These are phyloP conservation scores for Talaromyces sp. DNA, from an alignment of 2,329 filamentous ascomycete genomes.

Conservation along the genomic window DNA sequence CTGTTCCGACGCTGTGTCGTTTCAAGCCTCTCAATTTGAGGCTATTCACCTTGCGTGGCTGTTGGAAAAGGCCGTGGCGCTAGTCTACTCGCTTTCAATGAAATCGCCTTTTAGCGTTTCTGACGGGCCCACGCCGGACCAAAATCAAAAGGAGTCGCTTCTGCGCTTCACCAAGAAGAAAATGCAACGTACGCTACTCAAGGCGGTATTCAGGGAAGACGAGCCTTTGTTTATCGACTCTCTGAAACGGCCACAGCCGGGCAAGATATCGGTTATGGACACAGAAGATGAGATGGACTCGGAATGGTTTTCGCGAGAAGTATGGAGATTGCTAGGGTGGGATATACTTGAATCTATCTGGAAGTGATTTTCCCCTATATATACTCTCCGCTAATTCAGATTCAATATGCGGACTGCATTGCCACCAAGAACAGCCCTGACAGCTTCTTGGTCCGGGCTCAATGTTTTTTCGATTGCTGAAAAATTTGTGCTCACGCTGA, in stretches of 20 bases:
- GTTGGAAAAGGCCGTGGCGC: conserved; percentile 25
- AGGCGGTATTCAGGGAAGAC: conserved; percentile 36
- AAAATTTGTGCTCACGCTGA: conserved; percentile 45
- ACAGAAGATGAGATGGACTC: conserved; percentile 15
- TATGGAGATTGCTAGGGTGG: conserved; percentile 58
- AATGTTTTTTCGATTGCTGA: conserved; percentile 40
- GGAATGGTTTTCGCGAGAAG: conserved; percentile 53
- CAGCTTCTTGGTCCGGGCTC: conserved; percentile 24
- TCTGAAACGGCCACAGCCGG: conserved; percentile 10
- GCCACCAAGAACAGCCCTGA: conserved; percentile 37
- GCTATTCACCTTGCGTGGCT: conserved; percentile 32
- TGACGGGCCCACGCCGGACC: background rate
- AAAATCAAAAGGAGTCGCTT: conserved; percentile 11
- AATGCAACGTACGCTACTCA: conserved; percentile 39
- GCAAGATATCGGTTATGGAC: conserved; percentile 8
- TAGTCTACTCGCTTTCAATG: conserved; percentile 17
- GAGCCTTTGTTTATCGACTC: conserved; percentile 26
- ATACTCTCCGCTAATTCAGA: conserved; percentile 20
- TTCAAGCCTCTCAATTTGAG: conserved; percentile 27
- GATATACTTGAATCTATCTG: conserved; percentile 32
- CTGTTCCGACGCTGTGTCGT: conserved; percentile 17
- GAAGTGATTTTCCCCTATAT: background rate
- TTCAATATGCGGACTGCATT: conserved; percentile 42
- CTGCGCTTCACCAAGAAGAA: conserved; percentile 22
- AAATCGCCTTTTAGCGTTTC: conserved; percentile 6